phyloP scores from a whole-genome alignment of 1,139 yeast species.

The Yamadazyma diddensiae region DNA sequence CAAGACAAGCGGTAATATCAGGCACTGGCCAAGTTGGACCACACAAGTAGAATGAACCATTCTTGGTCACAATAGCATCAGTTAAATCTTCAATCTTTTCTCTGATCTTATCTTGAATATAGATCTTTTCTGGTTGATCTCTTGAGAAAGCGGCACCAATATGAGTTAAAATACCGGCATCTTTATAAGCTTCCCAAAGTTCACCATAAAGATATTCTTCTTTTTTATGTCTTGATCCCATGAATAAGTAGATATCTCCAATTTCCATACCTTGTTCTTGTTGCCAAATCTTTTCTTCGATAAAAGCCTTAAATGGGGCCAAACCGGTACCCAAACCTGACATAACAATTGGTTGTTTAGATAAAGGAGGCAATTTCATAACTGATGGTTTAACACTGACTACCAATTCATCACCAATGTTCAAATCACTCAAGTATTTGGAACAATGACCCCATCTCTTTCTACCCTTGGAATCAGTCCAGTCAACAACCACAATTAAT shows the following conservation, averaged over 20 bases:
- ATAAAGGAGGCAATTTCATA: conserved; percentile 87
- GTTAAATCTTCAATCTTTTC: conserved; percentile 71
- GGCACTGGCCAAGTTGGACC: conserved; percentile 99
- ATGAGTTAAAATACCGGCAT: conserved; percentile 88
- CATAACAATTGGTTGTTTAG: conserved; percentile 92
- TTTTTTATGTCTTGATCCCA: conserved; percentile 95
- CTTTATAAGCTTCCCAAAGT: conserved; percentile 93
- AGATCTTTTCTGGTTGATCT: conserved; percentile 93
- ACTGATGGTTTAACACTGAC: conserved; percentile 97
- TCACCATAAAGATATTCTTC: conserved; percentile 97
- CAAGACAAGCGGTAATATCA: conserved; percentile 86
- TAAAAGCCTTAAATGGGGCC: conserved; percentile 97
- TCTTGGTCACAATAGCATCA: conserved; percentile 71
- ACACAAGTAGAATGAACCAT: conserved; percentile 93
- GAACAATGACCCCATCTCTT: conserved; percentile 94
- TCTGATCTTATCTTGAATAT: conserved; percentile 91
- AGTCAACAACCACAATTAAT: conserved; percentile 92
- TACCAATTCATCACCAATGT: conserved; percentile 80
- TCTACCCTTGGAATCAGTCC: conserved; percentile 87
- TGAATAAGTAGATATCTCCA: conserved; percentile 83
- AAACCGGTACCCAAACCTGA: conserved; percentile 97
- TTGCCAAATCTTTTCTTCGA: conserved; percentile 96
- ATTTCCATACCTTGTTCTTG: conserved; percentile 82
- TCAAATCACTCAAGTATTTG: conserved; percentile 76
- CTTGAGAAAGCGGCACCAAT: conserved; percentile 98